Base-by-base conservation (phyloP, 2,329 filamentous ascomycete genomes). In the Fusarium continuum region DNA sequence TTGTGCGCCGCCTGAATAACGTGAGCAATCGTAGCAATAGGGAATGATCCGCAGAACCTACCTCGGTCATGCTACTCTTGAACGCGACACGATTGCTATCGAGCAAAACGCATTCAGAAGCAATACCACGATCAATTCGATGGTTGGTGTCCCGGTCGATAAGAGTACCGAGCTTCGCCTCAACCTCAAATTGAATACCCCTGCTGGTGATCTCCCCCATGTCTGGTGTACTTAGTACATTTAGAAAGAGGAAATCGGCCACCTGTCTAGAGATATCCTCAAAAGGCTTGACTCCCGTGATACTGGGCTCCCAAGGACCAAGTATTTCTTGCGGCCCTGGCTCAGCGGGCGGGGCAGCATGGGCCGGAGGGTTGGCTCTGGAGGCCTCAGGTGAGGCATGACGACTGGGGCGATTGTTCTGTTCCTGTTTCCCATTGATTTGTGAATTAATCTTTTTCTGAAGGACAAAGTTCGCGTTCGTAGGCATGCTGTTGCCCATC, bases 131-230 rank as follows among this genome's bases (percentile, higher is more conserved):
- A 9, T 84, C 79, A 22, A 93, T 79, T n/a, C 92, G 85, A 40
- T 88, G 82, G 53, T 89, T 86, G 7, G 87, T 91, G 59, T 89
- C 85, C 72, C 87, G 88, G 74, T 92, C 88, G 54, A 94, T 85
- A 13, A 98, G 82, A 22, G 88, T 89, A 16, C 95, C 95, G 41
- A 98, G 82, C 76, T 98, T 98, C 9, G 93, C 95, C 78, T 99
- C 95, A 50, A 99, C 91, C 76, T 99, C 95, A 48, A 97, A 88
- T 58, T 92, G 85, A 13, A 93, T 89, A 7, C 87, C 87, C 14
- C 85, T 83, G 46, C 84, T 84, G 14, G 80, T 76, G 17, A 90
- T 84, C 66, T 90, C 87, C 26, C 83, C 83, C 31, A 88, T 82
- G 64, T 91, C 86, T n/a, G 84, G 81, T 59, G 88, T 87, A 46